Percentiles rank a stretch among this genome's conserved stretches.
Evolutionary conservation across 192 early-diverging fungal genomes (phyloP).

Genomic region (Linnemannia elongata): DNA sequence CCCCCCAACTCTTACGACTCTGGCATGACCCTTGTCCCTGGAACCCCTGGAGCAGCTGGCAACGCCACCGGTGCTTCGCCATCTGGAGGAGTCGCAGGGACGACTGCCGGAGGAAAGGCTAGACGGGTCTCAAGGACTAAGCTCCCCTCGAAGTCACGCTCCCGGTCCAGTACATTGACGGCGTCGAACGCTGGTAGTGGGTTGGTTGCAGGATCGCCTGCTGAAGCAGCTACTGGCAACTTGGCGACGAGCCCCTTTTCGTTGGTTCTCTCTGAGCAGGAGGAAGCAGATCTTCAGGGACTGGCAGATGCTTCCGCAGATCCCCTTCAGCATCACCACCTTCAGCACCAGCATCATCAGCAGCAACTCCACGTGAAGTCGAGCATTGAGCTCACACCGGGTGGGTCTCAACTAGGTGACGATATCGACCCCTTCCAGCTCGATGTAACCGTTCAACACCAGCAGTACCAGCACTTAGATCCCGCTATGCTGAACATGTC

Average conservation of each 20-base stretch:
- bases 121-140: slow-evolving; percentile 44
- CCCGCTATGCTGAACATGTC: slow-evolving; percentile 37
- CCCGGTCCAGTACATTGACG: slow-evolving; percentile 48
- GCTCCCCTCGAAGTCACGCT: slow-evolving; percentile 39
- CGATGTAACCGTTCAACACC: slow-evolving; percentile 27
- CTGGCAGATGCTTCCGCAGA: slow-evolving; percentile 23
- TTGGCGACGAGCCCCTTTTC: slow-evolving; percentile 31
- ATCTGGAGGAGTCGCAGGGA: slow-evolving; percentile 4
- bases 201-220: slow-evolving; percentile 4
- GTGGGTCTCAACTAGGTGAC: slow-evolving; percentile 1
- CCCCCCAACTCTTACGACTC: slow-evolving; percentile 47
- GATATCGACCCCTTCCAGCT: slow-evolving; percentile 45
- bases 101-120: slow-evolving; percentile 42
- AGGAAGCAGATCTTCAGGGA: slow-evolving; percentile 40
- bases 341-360: slow-evolving; percentile 1
- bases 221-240: slow-evolving; percentile 3
- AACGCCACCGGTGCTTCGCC: background rate
- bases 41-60: slow-evolving; percentile 8
- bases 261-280: slow-evolving; percentile 48
- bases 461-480: slow-evolving; percentile 42
- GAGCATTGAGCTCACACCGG: background rate
- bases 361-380: slow-evolving; percentile 4
- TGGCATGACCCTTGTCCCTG: slow-evolving; percentile 40
- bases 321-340: slow-evolving; percentile 4
- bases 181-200: slow-evolving; percentile 5